Evolutionary conservation across 305 asterid genomes (phyloP), one percentile per base, ranked within the genome.

Genomic region (Solanum aculeatissimum): DNA sequence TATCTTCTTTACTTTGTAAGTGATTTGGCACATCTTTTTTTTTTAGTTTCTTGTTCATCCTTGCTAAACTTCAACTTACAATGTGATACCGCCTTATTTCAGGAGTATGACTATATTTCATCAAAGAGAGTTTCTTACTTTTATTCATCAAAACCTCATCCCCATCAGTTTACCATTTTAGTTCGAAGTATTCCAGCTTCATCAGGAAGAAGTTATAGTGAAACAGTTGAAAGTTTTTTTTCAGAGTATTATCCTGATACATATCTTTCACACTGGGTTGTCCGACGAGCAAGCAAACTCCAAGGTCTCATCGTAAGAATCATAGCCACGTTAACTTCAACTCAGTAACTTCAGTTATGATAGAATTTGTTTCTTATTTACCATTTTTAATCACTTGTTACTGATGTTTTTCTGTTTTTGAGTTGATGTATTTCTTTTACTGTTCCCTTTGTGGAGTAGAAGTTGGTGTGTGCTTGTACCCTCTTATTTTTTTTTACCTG

Each of bases 1-100:
- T 97, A 92, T 90, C 95, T 92, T 88, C 99, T 97, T 86, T 97
- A 97, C 91, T 86, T 69, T 84, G 99, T 94, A 90, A 95, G 99
- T 93, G 83, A 83, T 82, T 86, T 85, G 84, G 51, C 85, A 7
- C 19, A 14, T 83, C 54, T 40, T 70, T 70, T 51, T 14, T 83
- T 83, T 83, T 83, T 2, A 35, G 29, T 70, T 82, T 85, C 83
- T 81, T 40, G 42, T 81, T 54, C 38, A 81, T 77, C 7, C 19
- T 87, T 84, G 84, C 43, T 75, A 51, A 70, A 62, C 82, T 85
- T 78, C 71, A 43, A 80, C 62, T 81, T 55, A 80, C 81, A 32
- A 70, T 65, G 81, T 63, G 43, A 62, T 85, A 47, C 54, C 85
- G 25, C 90, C 85, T 86, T 51, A 83, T 88, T 53, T 90, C 97